Conservation (phyloP, 495 filamentous ascomycete genomes). For the Cercophora scortea region DNA sequence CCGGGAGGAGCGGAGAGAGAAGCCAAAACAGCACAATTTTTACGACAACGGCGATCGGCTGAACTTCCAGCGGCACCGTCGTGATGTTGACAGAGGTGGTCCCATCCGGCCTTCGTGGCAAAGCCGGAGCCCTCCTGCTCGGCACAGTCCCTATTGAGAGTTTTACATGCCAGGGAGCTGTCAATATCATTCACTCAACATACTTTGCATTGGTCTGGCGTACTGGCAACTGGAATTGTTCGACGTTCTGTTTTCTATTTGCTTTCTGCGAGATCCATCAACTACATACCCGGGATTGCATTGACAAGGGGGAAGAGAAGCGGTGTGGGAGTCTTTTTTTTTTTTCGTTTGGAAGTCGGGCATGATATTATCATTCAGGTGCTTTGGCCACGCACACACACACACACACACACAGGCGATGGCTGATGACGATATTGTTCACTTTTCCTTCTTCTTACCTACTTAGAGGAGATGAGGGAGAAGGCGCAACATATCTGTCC, state of each 20-base stretch:
- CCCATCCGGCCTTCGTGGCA: slow-evolving; percentile 23
- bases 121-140: slow-evolving; percentile 21
- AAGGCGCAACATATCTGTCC: too few species aligned
- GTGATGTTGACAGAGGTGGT: slow-evolving; percentile 16
- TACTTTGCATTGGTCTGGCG: slow-evolving; percentile 14
- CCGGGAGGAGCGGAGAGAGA: slow-evolving; percentile 24
- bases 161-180: not conserved
- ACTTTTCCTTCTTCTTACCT: not conserved
- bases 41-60: slow-evolving; percentile 27
- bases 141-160: slow-evolving; percentile 20
- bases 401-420: too few species aligned
- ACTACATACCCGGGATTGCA: slow-evolving; percentile 23
- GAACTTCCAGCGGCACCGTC: slow-evolving; percentile 26
- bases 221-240: slow-evolving; percentile 3
- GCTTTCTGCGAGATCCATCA: slow-evolving; percentile 6
- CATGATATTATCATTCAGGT: not conserved
- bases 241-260: not conserved
- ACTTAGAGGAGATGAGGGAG: too few species aligned
- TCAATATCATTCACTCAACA: not conserved
- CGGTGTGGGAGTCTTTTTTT: slow-evolving; percentile 1
- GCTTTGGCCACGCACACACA: not conserved
- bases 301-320: slow-evolving; percentile 3
- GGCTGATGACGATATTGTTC: not conserved
- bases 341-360: not conserved
- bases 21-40: slow-evolving; percentile 21